These are phyloP conservation scores for Corynascus novoguineensis DNA, from an alignment of 495 filamentous ascomycete genomes.

Conservation along the genomic window DNA sequence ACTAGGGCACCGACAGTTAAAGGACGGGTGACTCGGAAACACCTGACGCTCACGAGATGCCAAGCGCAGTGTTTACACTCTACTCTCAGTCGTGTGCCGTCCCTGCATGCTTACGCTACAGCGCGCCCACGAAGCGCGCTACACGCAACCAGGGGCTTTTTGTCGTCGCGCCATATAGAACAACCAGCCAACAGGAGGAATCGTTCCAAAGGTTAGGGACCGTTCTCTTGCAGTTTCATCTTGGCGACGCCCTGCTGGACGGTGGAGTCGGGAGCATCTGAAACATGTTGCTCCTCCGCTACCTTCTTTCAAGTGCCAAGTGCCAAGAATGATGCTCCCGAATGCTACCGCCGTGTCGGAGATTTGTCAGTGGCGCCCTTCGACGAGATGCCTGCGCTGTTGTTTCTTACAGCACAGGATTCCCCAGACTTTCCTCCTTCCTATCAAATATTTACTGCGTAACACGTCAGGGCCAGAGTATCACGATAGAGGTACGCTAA, in stretches of 20 bases:
- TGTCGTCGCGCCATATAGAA: neutral
- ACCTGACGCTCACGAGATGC: constrained; percentile 8
- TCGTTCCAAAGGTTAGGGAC: neutral
- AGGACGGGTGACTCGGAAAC: constrained; percentile 1
- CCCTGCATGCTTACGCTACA: neutral
- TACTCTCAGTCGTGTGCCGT: too few species aligned
- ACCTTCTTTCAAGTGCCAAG: neutral
- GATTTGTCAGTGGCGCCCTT: constrained; percentile 4
- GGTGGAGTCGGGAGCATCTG: neutral
- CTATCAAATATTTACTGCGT: neutral
- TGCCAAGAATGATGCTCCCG: constrained; percentile 11
- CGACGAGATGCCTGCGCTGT: neutral
- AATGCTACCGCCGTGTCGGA: constrained; percentile 5
- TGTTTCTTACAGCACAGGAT: neutral
- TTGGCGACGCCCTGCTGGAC: neutral
- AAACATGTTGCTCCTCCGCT: neutral
- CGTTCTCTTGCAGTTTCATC: neutral
- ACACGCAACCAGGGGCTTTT: neutral
- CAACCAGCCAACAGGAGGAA: neutral
- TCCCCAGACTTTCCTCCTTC: neutral
- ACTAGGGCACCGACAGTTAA: neutral
- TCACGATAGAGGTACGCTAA: neutral
- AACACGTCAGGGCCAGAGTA: neutral
- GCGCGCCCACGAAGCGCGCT: neutral
- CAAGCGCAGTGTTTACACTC: constrained; percentile 8